Base-by-base conservation (phyloP, 139 green algal species). In the Haematococcus sp. region DNA sequence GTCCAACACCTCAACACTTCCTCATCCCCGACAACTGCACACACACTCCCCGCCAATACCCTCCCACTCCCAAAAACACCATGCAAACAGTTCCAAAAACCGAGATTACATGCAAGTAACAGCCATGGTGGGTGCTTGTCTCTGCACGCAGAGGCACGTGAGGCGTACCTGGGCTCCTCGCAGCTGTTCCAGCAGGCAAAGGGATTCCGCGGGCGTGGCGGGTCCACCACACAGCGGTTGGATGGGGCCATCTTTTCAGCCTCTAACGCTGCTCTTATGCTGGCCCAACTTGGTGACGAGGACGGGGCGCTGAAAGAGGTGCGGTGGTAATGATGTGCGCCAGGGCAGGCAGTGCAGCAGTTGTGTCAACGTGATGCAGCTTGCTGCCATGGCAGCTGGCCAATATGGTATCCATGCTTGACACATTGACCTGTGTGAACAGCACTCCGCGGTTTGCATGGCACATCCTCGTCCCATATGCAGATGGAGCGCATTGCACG, bases 211-310 rank as follows among this genome's bases (percentile, higher is more conserved):
- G 84, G 81, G 15, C 71, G 76, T 0, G 72, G 76, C 5, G 86
- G 88, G 35, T 78, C 60, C 56, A 89, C 80, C 28, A 91, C 87
- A 0, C 66, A 74, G 43, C 82, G 89, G 2, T 80, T 94, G 19
- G 89, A 94, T 46, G 89, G 86, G 17, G 75, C 86, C 27, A 90
- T 92, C 56, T 94, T 90, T 54, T 78, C 87, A 11, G 59, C 78
- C 17, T 86, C 80, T 31, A 94, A 87, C 59, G 88, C 88, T 1
- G 88, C 88, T 4, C 83, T 95, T 1, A 90, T 92, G 88, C 79
- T 88, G 61, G 89, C 80, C 22, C 87, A 95, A 76, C 72, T 94
- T 54, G 91, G 89, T 0, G 81, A 93, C 31, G 84, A 88, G 30
- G 51, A 73, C 16, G 83, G 44, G 4, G 90, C 89, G 0, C 30